Base-by-base conservation (phyloP, 495 filamentous ascomycete genomes). In the Aspergillus olivimuriae region DNA sequence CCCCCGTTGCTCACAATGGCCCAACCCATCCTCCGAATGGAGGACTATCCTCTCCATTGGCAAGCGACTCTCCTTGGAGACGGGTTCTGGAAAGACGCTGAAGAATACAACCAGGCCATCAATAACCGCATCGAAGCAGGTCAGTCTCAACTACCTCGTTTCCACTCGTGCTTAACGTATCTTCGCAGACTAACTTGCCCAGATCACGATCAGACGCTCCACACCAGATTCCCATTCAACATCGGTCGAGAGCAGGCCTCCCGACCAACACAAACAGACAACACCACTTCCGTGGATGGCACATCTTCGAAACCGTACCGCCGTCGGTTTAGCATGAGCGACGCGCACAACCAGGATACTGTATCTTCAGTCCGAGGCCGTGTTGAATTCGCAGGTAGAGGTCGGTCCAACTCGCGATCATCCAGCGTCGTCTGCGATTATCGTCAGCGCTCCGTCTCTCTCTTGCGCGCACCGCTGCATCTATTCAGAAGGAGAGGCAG, bases 71-170 rank as follows among this genome's bases (percentile, higher is more conserved):
- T 67, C 2, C 40, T 63, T 26, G 63, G 63, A 9, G 41, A 31
- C 17, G 52, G 48, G 3, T 65, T 67, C 43, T 67, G 63, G 63
- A 53, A 47, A 45, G 55, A 62, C 34, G 50, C 50, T 10, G 48
- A 56, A 22, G 11, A 37, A 3, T 51, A 26, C 34, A 58, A 53
- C 40, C 43, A 45, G 34, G 19, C 33, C 10, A 49, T 47, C 24
- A 42, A 51, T 23, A 45, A 50, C 20, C 31, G 35, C 21, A 53
- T 55, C n/a, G 49, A 58, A 31, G 36, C 41, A 7, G 43, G 50
- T 51, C 14, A 58, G 51, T 50, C 3, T 22, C 10, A 6, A 26
- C 1, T 18, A 16, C 12, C n/a, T 21, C 34, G 15, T 32, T 12
- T 28, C 15, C 15, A 26, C 28, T 34, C 19, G 21, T 32, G 14